phyloP scores from a whole-genome alignment of 2,329 filamentous ascomycete genomes.

The Hymenotorrendiella dingleyae region DNA sequence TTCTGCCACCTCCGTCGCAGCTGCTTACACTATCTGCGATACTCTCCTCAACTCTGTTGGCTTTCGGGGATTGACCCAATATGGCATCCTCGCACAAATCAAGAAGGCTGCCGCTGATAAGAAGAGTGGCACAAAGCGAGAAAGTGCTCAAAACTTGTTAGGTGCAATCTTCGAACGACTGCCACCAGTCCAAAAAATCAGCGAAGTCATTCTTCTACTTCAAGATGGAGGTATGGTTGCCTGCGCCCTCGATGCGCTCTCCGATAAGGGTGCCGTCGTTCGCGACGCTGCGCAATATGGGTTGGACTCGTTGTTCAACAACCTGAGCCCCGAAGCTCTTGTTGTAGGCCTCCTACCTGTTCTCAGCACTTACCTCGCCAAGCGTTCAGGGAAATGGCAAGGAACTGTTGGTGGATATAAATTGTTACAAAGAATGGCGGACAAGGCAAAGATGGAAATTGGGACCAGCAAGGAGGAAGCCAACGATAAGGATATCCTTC shows the following conservation, averaged over 20 bases:
- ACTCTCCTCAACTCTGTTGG: conserved; percentile 60
- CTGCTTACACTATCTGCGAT: conserved; percentile 58
- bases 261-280: conserved; percentile 85
- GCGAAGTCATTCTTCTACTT: conserved; percentile 76
- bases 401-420: conserved; percentile 82
- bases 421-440: conserved; percentile 86
- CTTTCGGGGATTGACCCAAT: conserved; percentile 54
- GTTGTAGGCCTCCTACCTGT: conserved; percentile 76
- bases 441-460: conserved; percentile 82
- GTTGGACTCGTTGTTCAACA: conserved; percentile 78
- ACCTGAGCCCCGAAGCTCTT: conserved; percentile 75
- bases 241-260: conserved; percentile 73
- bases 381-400: conserved; percentile 93
- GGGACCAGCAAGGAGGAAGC: conserved; percentile 77
- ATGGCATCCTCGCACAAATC: conserved; percentile 56
- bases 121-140: conserved; percentile 79
- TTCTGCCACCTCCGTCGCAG: conserved; percentile 52
- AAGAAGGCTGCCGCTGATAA: conserved; percentile 84
- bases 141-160: conserved; percentile 91
- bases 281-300: conserved; percentile 92
- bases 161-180: conserved; percentile 92
- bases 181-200: conserved; percentile 67
- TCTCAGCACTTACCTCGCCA: conserved; percentile 69
- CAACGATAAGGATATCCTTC: conserved; percentile 78
- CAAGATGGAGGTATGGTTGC: conserved; percentile 70